Percentiles rank a stretch among this genome's conserved stretches.
These are phyloP conservation scores for Globisporangium mamillatum DNA, from an alignment of 352 stramenopile genomes.

Conservation along the genomic window DNA sequence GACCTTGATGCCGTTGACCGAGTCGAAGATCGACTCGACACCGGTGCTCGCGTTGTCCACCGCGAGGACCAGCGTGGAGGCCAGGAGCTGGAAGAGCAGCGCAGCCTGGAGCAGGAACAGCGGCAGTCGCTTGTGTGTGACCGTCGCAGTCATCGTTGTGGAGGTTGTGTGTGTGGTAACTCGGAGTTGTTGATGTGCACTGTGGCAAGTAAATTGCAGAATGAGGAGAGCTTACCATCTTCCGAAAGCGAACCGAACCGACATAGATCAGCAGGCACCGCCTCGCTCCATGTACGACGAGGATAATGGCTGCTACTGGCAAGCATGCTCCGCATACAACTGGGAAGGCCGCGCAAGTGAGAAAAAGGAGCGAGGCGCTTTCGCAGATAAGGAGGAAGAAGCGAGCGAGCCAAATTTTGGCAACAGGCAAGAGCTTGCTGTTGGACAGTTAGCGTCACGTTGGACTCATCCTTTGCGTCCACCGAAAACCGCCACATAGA, in stretches of 20 bases:
- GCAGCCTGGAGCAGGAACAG: conserved; percentile 7
- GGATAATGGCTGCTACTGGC: neutral
- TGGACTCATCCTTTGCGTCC: neutral
- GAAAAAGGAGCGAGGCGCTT: neutral
- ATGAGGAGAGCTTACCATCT: conserved; percentile 18
- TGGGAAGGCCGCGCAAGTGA: neutral
- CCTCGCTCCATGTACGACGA: neutral
- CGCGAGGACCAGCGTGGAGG: neutral
- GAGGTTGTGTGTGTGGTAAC: conserved; percentile 11
- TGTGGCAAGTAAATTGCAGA: conserved; percentile 24
- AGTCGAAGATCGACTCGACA: conserved; percentile 39
- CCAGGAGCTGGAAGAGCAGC: neutral
- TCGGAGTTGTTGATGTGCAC: neutral
- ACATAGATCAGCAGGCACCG: neutral
- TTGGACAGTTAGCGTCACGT: conserved; percentile 1
- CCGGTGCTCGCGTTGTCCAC: conserved; percentile 24
- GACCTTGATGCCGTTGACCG: conserved; percentile 33
- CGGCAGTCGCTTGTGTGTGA: neutral
- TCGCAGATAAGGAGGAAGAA: neutral
- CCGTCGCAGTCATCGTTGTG: neutral
- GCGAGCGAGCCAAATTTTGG: conserved; percentile 2
- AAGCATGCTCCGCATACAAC: neutral
- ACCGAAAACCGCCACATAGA: conserved; percentile 1
- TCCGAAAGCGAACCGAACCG: neutral
- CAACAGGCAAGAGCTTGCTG: neutral